These are phyloP conservation scores for Colletotrichum nymphaeae DNA, from an alignment of 2,329 filamentous ascomycete genomes.

Conservation along the genomic window DNA sequence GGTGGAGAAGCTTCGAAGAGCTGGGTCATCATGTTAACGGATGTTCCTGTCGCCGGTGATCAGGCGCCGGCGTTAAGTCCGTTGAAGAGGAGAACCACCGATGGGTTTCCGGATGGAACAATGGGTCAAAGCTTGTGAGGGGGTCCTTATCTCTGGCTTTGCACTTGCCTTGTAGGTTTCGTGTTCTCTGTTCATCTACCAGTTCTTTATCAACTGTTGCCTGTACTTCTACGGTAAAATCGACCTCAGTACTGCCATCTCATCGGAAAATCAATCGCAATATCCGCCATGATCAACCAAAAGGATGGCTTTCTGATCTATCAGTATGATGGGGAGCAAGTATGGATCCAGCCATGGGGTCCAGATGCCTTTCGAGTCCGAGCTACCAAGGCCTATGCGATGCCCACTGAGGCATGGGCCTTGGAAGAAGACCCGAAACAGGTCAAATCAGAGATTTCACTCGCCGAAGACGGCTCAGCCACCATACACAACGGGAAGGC, in stretches of 20 bases:
- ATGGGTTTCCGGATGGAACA: not conserved
- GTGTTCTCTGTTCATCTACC: not conserved
- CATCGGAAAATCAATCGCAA: not conserved
- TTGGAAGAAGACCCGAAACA: constrained; percentile 36
- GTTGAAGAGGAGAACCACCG: not conserved
- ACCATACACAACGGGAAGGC: constrained; percentile 43
- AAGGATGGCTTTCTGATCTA: constrained; percentile 13
- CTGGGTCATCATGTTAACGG: not conserved
- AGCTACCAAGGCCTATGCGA: constrained; percentile 50
- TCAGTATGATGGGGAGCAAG: constrained; percentile 33
- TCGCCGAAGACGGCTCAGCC: constrained; percentile 37
- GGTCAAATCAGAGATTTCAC: constrained; percentile 31
- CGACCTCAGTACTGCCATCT: not conserved
- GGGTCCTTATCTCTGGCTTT: not conserved
- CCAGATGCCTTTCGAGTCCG: constrained; percentile 57
- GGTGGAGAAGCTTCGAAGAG: not conserved
- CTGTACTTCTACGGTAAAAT: not conserved
- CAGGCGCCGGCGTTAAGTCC: not conserved
- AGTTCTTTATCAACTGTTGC: not conserved
- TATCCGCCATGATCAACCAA: not conserved
- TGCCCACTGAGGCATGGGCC: constrained; percentile 52
- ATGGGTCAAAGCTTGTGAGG: not conserved
- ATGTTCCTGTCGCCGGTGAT: not conserved
- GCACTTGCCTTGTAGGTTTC: not conserved
- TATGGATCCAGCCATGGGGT: constrained; percentile 52